A percentile compares a stretch with the other conserved stretches of the same genome.
phyloP scores from a whole-genome alignment of 148 eudicot species.

The Rhododendron kiyosumense region DNA sequence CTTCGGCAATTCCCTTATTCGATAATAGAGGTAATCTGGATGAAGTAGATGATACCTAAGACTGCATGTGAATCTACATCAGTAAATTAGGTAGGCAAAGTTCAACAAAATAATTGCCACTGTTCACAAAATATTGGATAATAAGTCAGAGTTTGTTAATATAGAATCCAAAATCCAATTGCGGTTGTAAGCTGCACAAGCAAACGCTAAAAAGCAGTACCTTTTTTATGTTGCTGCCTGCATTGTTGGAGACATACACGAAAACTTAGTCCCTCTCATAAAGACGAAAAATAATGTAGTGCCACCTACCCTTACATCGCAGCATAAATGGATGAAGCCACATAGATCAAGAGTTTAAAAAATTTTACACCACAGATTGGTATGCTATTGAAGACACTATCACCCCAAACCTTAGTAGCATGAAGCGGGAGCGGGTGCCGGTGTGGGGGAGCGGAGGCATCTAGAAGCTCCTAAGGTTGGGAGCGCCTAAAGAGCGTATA shows the following conservation, averaged over 20 bases:
- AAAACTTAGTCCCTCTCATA: not conserved
- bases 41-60: conserved; percentile 92
- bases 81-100: not conserved
- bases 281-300: not conserved
- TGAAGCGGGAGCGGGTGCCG: too few species aligned
- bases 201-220: not conserved
- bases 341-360: not conserved
- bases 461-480: not conserved
- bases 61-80: conserved; percentile 35
- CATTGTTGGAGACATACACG: not conserved
- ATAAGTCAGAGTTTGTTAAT: not conserved
- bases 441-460: not conserved
- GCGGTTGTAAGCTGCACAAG: not conserved
- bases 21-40: conserved; percentile 83
- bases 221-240: not conserved
- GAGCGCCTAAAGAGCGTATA: not conserved
- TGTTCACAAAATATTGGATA: not conserved
- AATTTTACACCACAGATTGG: not conserved
- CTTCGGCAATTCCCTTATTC: conserved; percentile 89
- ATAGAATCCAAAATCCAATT: not conserved
- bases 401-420: not conserved
- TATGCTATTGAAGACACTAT: not conserved
- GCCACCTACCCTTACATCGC: not conserved
- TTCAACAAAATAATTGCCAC: not conserved
- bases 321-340: not conserved